phyloP scores from a whole-genome alignment of 1,284 basidiomycete species.

The Apiotrichum veenhuisii region DNA sequence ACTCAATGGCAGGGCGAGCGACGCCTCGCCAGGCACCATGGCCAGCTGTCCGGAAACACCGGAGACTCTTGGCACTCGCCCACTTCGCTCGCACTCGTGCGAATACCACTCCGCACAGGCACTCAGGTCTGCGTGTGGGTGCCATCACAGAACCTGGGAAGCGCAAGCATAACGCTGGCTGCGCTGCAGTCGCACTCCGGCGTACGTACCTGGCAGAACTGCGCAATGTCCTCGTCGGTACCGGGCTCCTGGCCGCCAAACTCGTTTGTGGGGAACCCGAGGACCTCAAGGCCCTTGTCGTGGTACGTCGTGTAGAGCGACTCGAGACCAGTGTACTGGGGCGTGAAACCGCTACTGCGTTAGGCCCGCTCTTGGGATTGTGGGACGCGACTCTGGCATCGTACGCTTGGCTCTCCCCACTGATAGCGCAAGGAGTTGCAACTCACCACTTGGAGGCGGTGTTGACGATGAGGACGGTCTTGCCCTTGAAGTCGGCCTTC shows the following conservation, averaged over 20 bases:
- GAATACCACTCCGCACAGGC: too few species aligned
- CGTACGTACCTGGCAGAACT: conserved; percentile 49
- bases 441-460: conserved; percentile 54
- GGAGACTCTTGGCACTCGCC: too few species aligned
- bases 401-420: too few species aligned
- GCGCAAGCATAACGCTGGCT: too few species aligned
- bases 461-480: conserved; percentile 56
- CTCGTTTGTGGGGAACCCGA: conserved; percentile 52
- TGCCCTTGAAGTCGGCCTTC: conserved; percentile 50
- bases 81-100: too few species aligned
- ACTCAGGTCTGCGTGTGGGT: too few species aligned
- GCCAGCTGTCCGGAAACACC: too few species aligned
- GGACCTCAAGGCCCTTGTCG: conserved; percentile 51
- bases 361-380: too few species aligned
- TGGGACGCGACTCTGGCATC: not conserved
- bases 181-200: too few species aligned
- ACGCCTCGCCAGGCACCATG: too few species aligned
- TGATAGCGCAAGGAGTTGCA: not conserved
- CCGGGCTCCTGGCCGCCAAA: conserved; percentile 65
- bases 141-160: too few species aligned
- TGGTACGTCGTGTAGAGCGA: conserved; percentile 54
- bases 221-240: conserved; percentile 63
- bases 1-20: too few species aligned
- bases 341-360: conserved; percentile 41
- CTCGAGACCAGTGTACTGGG: conserved; percentile 53